A percentile compares a stretch with the other conserved stretches of the same genome.
These are phyloP conservation scores for Meyerozyma athensensis DNA, from an alignment of 1,139 yeast species.

Conservation along the genomic window DNA sequence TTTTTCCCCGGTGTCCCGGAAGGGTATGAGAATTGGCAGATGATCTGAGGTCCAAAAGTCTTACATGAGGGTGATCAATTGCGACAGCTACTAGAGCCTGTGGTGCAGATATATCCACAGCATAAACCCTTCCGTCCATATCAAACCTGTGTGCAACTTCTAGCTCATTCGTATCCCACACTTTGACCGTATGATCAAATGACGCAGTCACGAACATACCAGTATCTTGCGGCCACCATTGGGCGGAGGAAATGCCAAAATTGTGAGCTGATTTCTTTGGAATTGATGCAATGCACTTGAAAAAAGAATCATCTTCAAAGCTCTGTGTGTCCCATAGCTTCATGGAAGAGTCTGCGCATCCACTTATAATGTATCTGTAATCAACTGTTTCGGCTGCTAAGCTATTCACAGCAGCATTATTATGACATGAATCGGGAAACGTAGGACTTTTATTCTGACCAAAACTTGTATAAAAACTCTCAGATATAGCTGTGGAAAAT, in stretches of 20 bases:
- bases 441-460: slow-evolving; percentile 21
- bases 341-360: slow-evolving; percentile 73
- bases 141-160: slow-evolving; percentile 63
- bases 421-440: slow-evolving; percentile 38
- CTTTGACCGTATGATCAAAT: slow-evolving; percentile 69
- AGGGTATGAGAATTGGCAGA: slow-evolving; percentile 68
- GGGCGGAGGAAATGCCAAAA: slow-evolving; percentile 67
- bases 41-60: slow-evolving; percentile 69
- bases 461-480: slow-evolving; percentile 33
- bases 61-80: slow-evolving; percentile 62
- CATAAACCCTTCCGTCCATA: slow-evolving; percentile 46
- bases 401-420: slow-evolving; percentile 54
- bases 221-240: slow-evolving; percentile 89
- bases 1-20: slow-evolving; percentile 59
- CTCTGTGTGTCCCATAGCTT: slow-evolving; percentile 53
- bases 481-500: slow-evolving; percentile 36
- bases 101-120: slow-evolving; percentile 44
- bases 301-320: slow-evolving; percentile 13
- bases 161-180: slow-evolving; percentile 76
- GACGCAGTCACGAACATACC: slow-evolving; percentile 85
- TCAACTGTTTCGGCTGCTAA: slow-evolving; percentile 57
- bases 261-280: slow-evolving; percentile 56
- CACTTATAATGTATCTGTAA: slow-evolving; percentile 54
- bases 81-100: slow-evolving; percentile 66
- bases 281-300: slow-evolving; percentile 32